Evolutionary conservation across 1,139 yeast species (phyloP).

Genomic region (Williopsis jadinii): DNA sequence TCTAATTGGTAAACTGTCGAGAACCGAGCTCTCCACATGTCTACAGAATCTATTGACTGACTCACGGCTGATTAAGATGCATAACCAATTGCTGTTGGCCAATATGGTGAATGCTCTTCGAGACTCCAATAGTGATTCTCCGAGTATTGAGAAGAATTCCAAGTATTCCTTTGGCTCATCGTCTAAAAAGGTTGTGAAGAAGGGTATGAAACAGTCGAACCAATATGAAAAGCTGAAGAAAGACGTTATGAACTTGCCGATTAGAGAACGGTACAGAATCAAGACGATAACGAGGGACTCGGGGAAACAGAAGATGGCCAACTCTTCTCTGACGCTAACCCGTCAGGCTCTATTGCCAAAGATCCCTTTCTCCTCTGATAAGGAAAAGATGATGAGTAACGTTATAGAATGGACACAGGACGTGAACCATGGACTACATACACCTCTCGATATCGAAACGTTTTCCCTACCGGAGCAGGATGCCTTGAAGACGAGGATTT

Average conservation of each 20-base stretch:
- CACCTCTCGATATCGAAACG: constrained; percentile 73
- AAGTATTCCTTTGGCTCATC: constrained; percentile 12
- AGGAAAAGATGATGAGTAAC: constrained; percentile 35
- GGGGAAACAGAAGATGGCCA: constrained; percentile 69
- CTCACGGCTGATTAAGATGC: constrained; percentile 46
- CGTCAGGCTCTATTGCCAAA: constrained; percentile 83
- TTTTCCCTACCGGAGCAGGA: constrained; percentile 82
- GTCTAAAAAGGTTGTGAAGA: constrained; percentile 8
- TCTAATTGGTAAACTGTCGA: constrained; percentile 71
- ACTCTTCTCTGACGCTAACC: constrained; percentile 72
- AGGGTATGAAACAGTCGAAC: constrained; percentile 29
- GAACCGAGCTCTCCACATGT: constrained; percentile 59
- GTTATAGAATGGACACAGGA: constrained; percentile 90
- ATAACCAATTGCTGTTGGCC: constrained; percentile 74
- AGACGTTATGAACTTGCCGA: constrained; percentile 82
- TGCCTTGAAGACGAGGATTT: constrained; percentile 58
- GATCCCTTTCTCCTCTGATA: constrained; percentile 56
- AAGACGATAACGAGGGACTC: constrained; percentile 78
- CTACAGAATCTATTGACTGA: constrained; percentile 48
- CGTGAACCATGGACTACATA: constrained; percentile 80
- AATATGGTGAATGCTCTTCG: constrained; percentile 80
- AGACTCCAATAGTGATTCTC: constrained; percentile 60
- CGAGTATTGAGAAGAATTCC: constrained; percentile 36
- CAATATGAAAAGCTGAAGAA: constrained; percentile 80
- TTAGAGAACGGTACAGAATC: constrained; percentile 77